Evolutionary conservation across 768 basidiomycete genomes (phyloP).

Genomic region (Leccinum truebloodii): DNA sequence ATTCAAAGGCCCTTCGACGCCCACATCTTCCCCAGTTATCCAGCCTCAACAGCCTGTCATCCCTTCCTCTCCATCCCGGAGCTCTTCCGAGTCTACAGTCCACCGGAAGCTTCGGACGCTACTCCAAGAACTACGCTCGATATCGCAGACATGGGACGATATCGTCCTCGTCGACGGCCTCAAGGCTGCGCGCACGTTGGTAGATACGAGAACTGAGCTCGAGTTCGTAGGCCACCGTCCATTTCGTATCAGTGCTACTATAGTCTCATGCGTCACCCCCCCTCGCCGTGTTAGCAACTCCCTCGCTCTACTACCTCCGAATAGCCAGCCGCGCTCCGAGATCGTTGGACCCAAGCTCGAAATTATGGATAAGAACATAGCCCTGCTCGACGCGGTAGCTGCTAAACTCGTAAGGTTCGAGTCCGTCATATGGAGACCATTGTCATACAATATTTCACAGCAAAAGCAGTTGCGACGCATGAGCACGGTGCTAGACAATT

Average conservation of each 20-base stretch:
- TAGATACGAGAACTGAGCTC: conserved; percentile 81
- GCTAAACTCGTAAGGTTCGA: conserved; percentile 60
- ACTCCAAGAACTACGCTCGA: conserved; percentile 64
- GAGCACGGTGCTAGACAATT: conserved; percentile 57
- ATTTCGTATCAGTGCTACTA: not conserved
- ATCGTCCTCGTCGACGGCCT: conserved; percentile 78
- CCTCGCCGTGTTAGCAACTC: conserved; percentile 51
- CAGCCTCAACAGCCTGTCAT: conserved; percentile 39
- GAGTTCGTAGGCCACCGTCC: conserved; percentile 58
- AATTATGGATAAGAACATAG: conserved; percentile 66
- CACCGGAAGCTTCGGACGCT: conserved; percentile 75
- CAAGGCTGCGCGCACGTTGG: conserved; percentile 66
- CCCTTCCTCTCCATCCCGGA: conserved; percentile 41
- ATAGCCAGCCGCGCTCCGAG: conserved; percentile 54
- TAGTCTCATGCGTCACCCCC: not conserved
- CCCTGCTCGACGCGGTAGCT: conserved; percentile 57
- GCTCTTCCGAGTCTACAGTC: conserved; percentile 63
- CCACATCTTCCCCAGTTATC: conserved; percentile 63
- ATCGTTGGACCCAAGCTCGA: conserved; percentile 66
- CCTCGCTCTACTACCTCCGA: conserved; percentile 51
- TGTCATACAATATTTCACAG: conserved; percentile 36
- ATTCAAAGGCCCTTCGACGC: conserved; percentile 79
- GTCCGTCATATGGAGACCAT: not conserved
- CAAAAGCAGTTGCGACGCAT: conserved; percentile 72
- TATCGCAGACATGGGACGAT: conserved; percentile 80